Base-by-base conservation (phyloP, 768 basidiomycete species). In the Rhodotorula sphaerocarpa region DNA sequence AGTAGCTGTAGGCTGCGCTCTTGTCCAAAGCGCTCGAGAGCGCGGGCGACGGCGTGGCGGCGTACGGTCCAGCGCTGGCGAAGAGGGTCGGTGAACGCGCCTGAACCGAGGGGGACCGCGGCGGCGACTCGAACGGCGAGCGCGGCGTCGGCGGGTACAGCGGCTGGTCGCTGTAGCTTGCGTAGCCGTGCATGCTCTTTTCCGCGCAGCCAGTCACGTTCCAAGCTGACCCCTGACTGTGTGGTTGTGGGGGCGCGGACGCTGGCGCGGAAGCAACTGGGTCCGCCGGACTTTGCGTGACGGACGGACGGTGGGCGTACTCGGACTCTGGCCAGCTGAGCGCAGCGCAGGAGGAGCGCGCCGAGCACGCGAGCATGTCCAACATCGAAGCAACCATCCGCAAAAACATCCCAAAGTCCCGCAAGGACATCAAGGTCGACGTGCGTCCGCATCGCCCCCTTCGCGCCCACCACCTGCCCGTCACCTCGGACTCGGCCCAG, bases 71-170 rank as follows among this genome's bases (percentile, higher is more conserved):
- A n/a, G n/a, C n/a, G n/a, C n/a, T n/a, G n/a, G n/a, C n/a, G n/a
- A n/a, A n/a, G n/a, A n/a, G n/a, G n/a, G n/a, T n/a, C n/a, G n/a
- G n/a, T n/a, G n/a, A n/a, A n/a, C n/a, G n/a, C n/a, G n/a, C 6
- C 6, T n/a, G 45, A 2, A 27, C 5, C 12, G 28, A 46, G 45
- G 45, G 45, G 2, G 25, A 25, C 25, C 14, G 25, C 33, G 89
- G 55, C 87, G 75, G 43, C 7, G 15, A 81, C 77, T 61, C 84
- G 83, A 66, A 83, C 76, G 73, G 72, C 16, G 75, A 76, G 36
- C 67, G 68, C 39, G 74, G 70, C 14, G 61, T 71, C n/a, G 73
- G 73, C 14, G 50, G 33, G 45, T 46, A 46, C 6, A 25, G 25
- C 45, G 25, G 14, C 25, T 46, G 18, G 25, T 25, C 45, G 25